Conservation (phyloP, 768 basidiomycete species). For the Mycena venus region DNA sequence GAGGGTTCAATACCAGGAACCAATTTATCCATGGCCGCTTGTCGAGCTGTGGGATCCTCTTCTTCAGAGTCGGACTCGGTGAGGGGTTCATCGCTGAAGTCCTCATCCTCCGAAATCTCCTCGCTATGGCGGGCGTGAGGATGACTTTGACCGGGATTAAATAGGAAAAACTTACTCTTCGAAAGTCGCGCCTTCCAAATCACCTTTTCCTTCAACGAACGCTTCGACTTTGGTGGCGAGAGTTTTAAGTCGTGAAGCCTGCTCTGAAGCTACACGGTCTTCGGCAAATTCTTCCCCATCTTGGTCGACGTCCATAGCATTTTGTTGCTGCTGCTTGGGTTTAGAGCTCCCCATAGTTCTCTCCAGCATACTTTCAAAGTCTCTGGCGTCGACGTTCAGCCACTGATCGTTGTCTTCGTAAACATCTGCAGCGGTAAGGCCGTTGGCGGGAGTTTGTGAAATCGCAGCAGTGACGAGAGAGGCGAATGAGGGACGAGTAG, state of each 20-base stretch:
- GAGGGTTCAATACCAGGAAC: conserved; percentile 83
- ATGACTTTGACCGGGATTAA: conserved; percentile 2
- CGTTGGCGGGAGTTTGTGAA: conserved; percentile 50
- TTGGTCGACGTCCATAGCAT: conserved; percentile 66
- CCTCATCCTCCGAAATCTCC: conserved; percentile 72
- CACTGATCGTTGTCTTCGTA: conserved; percentile 87
- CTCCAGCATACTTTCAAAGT: conserved; percentile 82
- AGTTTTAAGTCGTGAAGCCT: conserved; percentile 77
- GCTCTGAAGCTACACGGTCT: conserved; percentile 69
- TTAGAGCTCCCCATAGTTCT: conserved; percentile 49
- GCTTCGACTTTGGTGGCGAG: conserved; percentile 88
- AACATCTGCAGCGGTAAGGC: conserved; percentile 40
- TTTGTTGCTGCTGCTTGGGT: conserved; percentile 26
- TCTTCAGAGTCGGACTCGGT: conserved; percentile 56
- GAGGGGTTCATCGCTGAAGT: conserved; percentile 63
- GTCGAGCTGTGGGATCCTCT: conserved; percentile 56
- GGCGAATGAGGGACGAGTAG: conserved; percentile 82
- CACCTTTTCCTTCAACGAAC: conserved; percentile 94
- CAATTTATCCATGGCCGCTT: conserved; percentile 81
- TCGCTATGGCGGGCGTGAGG: conserved; percentile 56
- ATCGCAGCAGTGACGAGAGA: conserved; percentile 77
- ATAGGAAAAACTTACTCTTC: conserved; percentile 85
- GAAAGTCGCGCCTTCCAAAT: conserved; percentile 90
- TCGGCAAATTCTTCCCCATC: conserved; percentile 49
- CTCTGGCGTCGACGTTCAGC: conserved; percentile 83